Conservation (phyloP, 2,329 filamentous ascomycete genomes). For the Phoma sp. region DNA sequence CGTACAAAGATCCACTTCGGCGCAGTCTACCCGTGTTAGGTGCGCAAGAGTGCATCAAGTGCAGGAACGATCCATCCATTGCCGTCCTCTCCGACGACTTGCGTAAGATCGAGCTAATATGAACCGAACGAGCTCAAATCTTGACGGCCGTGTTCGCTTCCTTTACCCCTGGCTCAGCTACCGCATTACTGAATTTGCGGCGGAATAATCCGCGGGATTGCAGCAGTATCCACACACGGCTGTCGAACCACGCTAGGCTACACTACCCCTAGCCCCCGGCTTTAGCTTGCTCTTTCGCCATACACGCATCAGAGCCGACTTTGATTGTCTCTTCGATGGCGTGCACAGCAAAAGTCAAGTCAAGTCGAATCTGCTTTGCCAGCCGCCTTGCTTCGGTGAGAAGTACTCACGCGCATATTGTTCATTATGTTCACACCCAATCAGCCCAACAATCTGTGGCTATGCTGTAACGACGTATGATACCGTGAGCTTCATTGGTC, state of each 20-base stretch:
- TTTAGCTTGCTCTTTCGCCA: slow-evolving; percentile 24
- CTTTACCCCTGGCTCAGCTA: slow-evolving; percentile 1
- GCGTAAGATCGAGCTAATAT: slow-evolving; percentile 3
- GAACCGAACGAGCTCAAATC: slow-evolving; percentile 13
- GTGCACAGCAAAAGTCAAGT: slow-evolving; percentile 20
- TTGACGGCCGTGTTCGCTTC: slow-evolving; percentile 6
- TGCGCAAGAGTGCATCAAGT: background rate
- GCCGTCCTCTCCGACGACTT: background rate
- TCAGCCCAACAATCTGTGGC: too few relatives aligned
- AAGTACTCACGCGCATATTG: too few relatives aligned
- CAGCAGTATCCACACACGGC: slow-evolving; percentile 8
- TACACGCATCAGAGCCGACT: background rate
- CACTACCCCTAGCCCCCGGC: slow-evolving; percentile 5
- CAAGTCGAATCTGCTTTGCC: slow-evolving; percentile 15
- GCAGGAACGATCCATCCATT: slow-evolving; percentile 4
- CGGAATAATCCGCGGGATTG: slow-evolving; percentile 2
- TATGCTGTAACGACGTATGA: too few relatives aligned
- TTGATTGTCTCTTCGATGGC: slow-evolving; percentile 17
- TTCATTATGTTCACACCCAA: too few relatives aligned
- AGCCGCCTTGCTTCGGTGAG: background rate
- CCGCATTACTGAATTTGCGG: background rate
- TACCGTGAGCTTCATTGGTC: too few relatives aligned
- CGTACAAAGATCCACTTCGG: slow-evolving; percentile 1
- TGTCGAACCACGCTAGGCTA: slow-evolving; percentile 1
- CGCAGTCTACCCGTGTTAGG: background rate